Conservation (phyloP, 1,139 yeast genomes). For the Lodderomyces theae region DNA sequence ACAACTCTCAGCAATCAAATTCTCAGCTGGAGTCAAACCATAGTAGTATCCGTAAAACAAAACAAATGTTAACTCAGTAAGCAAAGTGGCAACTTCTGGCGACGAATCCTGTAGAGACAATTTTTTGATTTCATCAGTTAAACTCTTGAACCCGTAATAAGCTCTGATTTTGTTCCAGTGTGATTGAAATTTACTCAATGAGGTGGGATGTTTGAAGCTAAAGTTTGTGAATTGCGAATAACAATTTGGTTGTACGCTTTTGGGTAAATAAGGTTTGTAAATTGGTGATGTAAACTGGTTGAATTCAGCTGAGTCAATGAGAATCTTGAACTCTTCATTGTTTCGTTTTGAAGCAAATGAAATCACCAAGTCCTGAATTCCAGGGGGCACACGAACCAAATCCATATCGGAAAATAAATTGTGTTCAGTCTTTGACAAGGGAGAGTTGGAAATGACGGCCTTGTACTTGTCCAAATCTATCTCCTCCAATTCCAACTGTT, state of each 20-base stretch:
- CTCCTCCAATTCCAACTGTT: slow-evolving; percentile 8
- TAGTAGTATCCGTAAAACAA: slow-evolving; percentile 61
- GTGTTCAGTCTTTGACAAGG: slow-evolving; percentile 30
- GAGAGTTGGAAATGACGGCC: slow-evolving; percentile 32
- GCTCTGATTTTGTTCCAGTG: slow-evolving; percentile 53
- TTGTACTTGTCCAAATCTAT: slow-evolving; percentile 12
- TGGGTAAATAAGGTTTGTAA: slow-evolving; percentile 40
- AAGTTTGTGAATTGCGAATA: slow-evolving; percentile 20
- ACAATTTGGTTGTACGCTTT: slow-evolving; percentile 25
- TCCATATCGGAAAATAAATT: slow-evolving; percentile 38
- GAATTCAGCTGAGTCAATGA: slow-evolving; percentile 25
- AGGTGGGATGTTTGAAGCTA: slow-evolving; percentile 36
- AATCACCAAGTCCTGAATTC: slow-evolving; percentile 62
- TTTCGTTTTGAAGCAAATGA: slow-evolving; percentile 48
- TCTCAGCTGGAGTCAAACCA: slow-evolving; percentile 52
- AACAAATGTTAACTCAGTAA: slow-evolving; percentile 42
- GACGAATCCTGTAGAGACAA: slow-evolving; percentile 21
- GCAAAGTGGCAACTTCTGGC: slow-evolving; percentile 17
- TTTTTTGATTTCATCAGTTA: slow-evolving; percentile 30
- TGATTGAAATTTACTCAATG: slow-evolving; percentile 36
- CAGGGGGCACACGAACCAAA: slow-evolving; percentile 61
- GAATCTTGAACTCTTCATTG: slow-evolving; percentile 23
- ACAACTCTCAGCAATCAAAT: slow-evolving; percentile 42
- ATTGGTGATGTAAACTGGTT: slow-evolving; percentile 32
- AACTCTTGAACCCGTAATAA: slow-evolving; percentile 34